These are phyloP conservation scores for Coniophora puteana DNA, from an alignment of 1,284 basidiomycete species.

Conservation along the genomic window DNA sequence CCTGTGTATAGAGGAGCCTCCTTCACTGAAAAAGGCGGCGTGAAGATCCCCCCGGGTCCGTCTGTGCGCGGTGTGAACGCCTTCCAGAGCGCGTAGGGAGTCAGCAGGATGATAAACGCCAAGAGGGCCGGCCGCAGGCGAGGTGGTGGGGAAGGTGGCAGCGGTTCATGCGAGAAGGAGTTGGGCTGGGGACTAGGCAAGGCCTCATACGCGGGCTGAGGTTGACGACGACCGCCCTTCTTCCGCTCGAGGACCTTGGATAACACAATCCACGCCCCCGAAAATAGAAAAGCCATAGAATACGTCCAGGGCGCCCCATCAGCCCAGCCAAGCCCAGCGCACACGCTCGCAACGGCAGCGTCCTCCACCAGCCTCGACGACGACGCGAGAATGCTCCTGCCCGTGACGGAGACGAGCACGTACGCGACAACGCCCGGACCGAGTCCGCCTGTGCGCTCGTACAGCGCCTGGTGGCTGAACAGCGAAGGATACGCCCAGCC, in stretches of 20 bases:
- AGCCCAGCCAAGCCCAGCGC: conserved; percentile 21
- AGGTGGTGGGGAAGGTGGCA: conserved; percentile 1
- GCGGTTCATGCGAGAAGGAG: background rate
- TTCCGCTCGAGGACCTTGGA: conserved; percentile 14
- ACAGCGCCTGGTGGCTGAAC: conserved; percentile 38
- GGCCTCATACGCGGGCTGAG: too few relatives aligned
- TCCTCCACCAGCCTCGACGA: conserved; percentile 14
- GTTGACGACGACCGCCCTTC: too few relatives aligned
- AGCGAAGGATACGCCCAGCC: conserved; percentile 36
- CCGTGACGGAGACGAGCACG: conserved; percentile 14
- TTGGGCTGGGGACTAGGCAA: background rate
- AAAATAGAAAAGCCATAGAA: conserved; percentile 20
- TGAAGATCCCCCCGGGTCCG: too few relatives aligned
- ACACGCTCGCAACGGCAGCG: conserved; percentile 11
- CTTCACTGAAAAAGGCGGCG: background rate
- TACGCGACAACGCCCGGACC: conserved; percentile 30
- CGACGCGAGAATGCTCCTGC: conserved; percentile 9
- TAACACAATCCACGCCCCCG: too few relatives aligned
- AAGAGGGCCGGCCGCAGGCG: conserved; percentile 10
- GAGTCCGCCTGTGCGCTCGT: conserved; percentile 34
- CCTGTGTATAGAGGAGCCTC: conserved; percentile 15
- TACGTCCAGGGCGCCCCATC: conserved; percentile 38
- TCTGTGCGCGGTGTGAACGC: conserved; percentile 10
- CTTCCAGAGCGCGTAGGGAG: conserved; percentile 5
- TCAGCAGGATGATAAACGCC: conserved; percentile 9